Evolutionary conservation across 306 rosid species (phyloP).

Genomic region (Corylus avellana): DNA sequence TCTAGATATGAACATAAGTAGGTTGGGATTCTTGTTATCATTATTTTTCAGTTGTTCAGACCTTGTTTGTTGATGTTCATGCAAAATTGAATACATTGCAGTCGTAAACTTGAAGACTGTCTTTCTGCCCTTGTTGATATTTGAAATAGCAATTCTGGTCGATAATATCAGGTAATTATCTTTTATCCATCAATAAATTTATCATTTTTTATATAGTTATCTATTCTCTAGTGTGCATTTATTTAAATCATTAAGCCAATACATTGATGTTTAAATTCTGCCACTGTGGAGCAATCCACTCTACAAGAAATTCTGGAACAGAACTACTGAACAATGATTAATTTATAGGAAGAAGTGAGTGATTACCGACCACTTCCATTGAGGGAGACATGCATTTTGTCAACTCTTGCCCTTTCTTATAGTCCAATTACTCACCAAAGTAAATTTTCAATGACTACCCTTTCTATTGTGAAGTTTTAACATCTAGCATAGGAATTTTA

Average conservation of each 20-base stretch:
- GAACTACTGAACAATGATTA: neutral
- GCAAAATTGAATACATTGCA: constrained; percentile 46
- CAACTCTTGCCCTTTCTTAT: neutral
- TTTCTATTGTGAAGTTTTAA: neutral
- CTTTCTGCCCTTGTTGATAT: constrained; percentile 72
- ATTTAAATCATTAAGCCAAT: constrained; percentile 14
- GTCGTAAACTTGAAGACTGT: constrained; percentile 79
- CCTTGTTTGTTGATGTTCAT: constrained; percentile 8
- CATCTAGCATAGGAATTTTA: neutral
- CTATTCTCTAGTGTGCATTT: constrained; percentile 11
- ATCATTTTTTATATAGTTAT: constrained; percentile 5
- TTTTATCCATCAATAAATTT: neutral
- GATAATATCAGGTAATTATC: constrained; percentile 79
- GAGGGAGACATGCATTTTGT: neutral
- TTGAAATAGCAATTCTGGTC: constrained; percentile 72
- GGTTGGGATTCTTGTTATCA: constrained; percentile 3
- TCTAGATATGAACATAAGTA: constrained; percentile 13
- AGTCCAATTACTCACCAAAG: neutral
- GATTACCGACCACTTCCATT: neutral
- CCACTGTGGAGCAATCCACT: constrained; percentile 22
- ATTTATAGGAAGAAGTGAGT: neutral
- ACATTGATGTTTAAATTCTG: constrained; percentile 5
- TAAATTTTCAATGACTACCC: neutral
- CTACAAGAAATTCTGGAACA: constrained; percentile 3
- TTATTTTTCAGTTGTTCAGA: constrained; percentile 4